Evolutionary conservation across 805 yeast genomes (phyloP), one percentile per base, ranked within the genome.

Genomic region (Lipomyces yamadae): DNA sequence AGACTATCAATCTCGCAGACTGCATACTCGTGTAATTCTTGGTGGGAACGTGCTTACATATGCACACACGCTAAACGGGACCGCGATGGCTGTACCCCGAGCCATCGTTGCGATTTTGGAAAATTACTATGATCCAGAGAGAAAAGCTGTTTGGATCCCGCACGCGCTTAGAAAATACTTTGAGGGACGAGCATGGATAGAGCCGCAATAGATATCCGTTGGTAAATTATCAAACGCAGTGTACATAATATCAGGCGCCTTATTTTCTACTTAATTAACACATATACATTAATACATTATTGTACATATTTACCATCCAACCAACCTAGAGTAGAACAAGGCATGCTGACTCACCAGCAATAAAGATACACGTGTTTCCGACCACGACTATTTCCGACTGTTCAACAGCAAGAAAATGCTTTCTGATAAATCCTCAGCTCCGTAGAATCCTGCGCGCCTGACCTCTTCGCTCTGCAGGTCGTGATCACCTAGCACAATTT

Each of bases 71-170:
- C 81, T 95, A 57, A 95, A 95, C 72, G 99, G 98, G 18, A 95
- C 99, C 0, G 97, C 97, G 1, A 84, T 93, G 84, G 99, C 99
- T 0, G 88, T 94, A 15, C 99, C 99, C 1, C 81, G 99, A 66
- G 88, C 93, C 0, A 87, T 95, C 24, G 83, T 93, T 29, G 97
- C 98, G 0, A 83, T 95, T n/a, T 79, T 94, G 3, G 99, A 95
- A 78, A 95, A 90, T 76, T 84, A 84, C 72, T 95, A 90, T 74
- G 88, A 92, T 69, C 84, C 87, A 2, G 77, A 71, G 2, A 82
- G 84, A 0, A 78, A 86, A 13, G 76, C 82, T 3, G 83, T 93
- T 4, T 69, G 74, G 11, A 84, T 93, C 61, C 98, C 98, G 4
- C 77, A 84, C 56, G 90, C 85, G 0, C 80, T 93, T 61, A 82